These are phyloP conservation scores for Ceratobasidium sp. DNA, from an alignment of 1,284 basidiomycete species.

Conservation along the genomic window DNA sequence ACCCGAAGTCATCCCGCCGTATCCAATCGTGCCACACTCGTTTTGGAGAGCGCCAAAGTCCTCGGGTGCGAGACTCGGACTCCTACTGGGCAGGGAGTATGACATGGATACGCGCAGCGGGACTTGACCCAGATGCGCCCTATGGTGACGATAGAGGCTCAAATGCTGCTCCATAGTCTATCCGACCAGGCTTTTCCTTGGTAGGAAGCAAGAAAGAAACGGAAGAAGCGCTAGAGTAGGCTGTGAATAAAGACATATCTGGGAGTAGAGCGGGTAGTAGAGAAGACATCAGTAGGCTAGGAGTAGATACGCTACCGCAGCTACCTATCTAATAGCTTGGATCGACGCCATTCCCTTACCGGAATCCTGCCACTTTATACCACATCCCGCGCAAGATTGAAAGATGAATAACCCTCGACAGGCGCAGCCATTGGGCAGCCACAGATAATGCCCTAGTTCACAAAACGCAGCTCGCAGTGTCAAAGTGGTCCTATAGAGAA, in stretches of 20 bases:
- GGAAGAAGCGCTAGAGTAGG: slow-evolving; percentile 8
- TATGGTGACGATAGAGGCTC: slow-evolving; percentile 16
- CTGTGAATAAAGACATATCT: slow-evolving; percentile 25
- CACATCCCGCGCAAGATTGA: too few species aligned
- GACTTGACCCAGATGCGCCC: slow-evolving; percentile 6
- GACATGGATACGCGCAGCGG: not conserved
- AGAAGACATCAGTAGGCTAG: too few species aligned
- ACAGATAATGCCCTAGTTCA: not conserved
- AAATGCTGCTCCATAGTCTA: slow-evolving; percentile 19
- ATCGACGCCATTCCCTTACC: not conserved
- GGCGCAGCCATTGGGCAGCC: slow-evolving; percentile 36
- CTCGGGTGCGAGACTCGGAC: slow-evolving; percentile 1
- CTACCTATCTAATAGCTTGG: too few species aligned
- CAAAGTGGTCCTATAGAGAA: too few species aligned
- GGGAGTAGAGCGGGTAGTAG: slow-evolving; percentile 9
- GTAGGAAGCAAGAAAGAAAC: not conserved
- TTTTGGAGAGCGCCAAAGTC: slow-evolving; percentile 18
- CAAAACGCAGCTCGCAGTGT: not conserved
- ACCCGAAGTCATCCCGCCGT: slow-evolving; percentile 25
- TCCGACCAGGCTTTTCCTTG: slow-evolving; percentile 14
- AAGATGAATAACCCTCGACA: not conserved
- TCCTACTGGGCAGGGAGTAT: not conserved
- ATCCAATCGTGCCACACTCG: slow-evolving; percentile 16
- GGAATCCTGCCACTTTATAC: not conserved
- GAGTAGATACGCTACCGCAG: not conserved